Base-by-base conservation (phyloP, 345 rosid species). In the Syzygium grande region DNA sequence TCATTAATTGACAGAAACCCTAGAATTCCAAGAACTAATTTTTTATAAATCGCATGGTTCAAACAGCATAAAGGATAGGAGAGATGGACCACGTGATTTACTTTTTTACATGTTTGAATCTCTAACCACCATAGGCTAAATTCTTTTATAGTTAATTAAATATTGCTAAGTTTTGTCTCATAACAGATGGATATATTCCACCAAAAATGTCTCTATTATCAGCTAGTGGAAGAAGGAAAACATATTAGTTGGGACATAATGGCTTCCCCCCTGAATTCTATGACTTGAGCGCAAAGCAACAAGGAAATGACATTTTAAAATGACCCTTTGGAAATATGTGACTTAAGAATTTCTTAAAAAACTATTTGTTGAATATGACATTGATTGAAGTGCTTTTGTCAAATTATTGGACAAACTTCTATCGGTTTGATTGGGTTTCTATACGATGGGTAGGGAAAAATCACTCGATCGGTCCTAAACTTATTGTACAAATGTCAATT, bases 251-350 rank as follows among this genome's bases (percentile, higher is more conserved):
- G 84, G 86, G 46, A 34, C 51, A 6, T 17, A 17, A 58, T n/a
- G 22, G 51, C 68, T 56, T 38, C 15, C 27, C 56, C 59, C 51
- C 34, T 23, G 11, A 52, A 73, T 73, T 59, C 25, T 30, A 79
- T 65, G 89, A 86, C 87, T 91, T 89, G 87, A 89, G 91, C 84
- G 55, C 87, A 90, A 91, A 88, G 84, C 85, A 91, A 91, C 91
- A 92, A 89, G 87, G 25, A 43, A 30, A 89, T 68, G 89, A 59
- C n/a, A 54, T 84, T 87, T 52, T 41, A 56, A 8, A 52, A 54
- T 29, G 86, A 13, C 65, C 68, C 68, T 38, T 68, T 68, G 79
- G 79, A 68, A 34, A 41, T 54, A 6, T 30, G 21, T 53, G 51
- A 27, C 15, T 34, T 30, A 10, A 38, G 41, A 84, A 38, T 51